These are phyloP conservation scores for Ophryocystis elektroscirrha DNA, from an alignment of 169 alveolate species.

Conservation along the genomic window DNA sequence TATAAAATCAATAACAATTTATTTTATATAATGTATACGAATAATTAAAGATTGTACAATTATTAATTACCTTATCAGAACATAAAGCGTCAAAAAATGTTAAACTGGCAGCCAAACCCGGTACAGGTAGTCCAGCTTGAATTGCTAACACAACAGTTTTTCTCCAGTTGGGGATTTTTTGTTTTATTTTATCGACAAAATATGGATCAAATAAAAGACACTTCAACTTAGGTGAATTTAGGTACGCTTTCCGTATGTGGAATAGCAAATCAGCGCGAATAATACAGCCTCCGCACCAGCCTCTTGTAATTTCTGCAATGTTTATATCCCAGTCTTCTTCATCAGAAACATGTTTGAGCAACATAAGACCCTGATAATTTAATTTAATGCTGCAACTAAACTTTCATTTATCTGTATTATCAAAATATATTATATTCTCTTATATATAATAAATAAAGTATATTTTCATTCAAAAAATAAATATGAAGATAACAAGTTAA, in stretches of 20 bases:
- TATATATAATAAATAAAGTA: too few species aligned
- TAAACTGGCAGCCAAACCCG: slow-evolving; percentile 46
- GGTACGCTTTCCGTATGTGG: slow-evolving; percentile 25
- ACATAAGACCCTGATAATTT: slow-evolving; percentile 41
- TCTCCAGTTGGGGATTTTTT: slow-evolving; percentile 27
- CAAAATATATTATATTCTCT: too few species aligned
- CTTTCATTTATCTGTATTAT: too few species aligned
- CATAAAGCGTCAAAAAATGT: slow-evolving; percentile 9
- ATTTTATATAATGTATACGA: too few species aligned
- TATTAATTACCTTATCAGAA: too few species aligned
- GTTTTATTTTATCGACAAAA: slow-evolving; percentile 16
- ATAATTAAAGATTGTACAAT: too few species aligned
- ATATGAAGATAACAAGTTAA: too few species aligned
- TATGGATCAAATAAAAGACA: slow-evolving; percentile 17
- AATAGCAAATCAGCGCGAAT: slow-evolving; percentile 41
- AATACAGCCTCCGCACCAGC: slow-evolving; percentile 54
- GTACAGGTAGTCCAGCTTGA: slow-evolving; percentile 47
- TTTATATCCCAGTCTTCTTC: slow-evolving; percentile 35
- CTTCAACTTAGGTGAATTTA: slow-evolving; percentile 3
- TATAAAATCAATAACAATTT: too few species aligned
- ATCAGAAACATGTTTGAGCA: slow-evolving; percentile 33
- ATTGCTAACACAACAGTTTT: slow-evolving; percentile 40
- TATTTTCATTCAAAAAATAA: too few species aligned
- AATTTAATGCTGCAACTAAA: too few species aligned
- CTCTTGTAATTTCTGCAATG: slow-evolving; percentile 31